Percentiles rank a stretch among this genome's conserved stretches.
Conservation (phyloP, 2,329 filamentous ascomycete genomes). For the Parastagonospora avenae region DNA sequence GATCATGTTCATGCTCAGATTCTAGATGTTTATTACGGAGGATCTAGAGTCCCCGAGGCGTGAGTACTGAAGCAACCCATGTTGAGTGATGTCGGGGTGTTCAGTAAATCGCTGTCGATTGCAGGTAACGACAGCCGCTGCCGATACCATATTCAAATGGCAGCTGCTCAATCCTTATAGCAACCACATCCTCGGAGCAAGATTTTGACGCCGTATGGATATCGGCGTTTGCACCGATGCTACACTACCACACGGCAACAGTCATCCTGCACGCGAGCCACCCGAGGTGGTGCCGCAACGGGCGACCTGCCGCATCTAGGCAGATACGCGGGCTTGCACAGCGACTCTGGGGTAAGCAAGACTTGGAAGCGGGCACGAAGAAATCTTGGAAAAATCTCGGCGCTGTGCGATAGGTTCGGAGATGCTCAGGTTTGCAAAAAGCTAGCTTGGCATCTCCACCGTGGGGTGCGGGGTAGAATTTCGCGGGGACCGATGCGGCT, state of each 20-base stretch:
- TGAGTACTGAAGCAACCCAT: constrained; percentile 39
- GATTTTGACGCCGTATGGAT: constrained; percentile 6
- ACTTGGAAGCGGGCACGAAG: constrained; percentile 24
- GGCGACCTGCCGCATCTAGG: constrained; percentile 21
- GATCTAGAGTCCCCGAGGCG: constrained; percentile 40
- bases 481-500: constrained; percentile 2
- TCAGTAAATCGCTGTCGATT: constrained; percentile 1
- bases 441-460: constrained; percentile 13
- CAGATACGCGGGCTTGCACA: constrained; percentile 10
- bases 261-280: constrained; percentile 15
- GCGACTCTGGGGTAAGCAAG: constrained; percentile 21
- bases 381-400: constrained; percentile 25
- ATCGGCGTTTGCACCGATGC: constrained; percentile 8
- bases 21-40: constrained; percentile 12
- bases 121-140: not conserved
- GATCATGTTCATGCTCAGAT: too few relatives aligned
- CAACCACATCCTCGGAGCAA: not conserved
- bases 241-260: constrained; percentile 9
- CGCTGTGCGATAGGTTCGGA: constrained; percentile 13
- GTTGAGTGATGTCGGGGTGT: not conserved
- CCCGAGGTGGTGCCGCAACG: constrained; percentile 6
- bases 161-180: constrained; percentile 1
- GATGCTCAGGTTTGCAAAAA: constrained; percentile 9
- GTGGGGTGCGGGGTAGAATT: constrained; percentile 19
- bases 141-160: not conserved